Evolutionary conservation across 805 yeast species (phyloP).

Genomic region (Candida boleticola): DNA sequence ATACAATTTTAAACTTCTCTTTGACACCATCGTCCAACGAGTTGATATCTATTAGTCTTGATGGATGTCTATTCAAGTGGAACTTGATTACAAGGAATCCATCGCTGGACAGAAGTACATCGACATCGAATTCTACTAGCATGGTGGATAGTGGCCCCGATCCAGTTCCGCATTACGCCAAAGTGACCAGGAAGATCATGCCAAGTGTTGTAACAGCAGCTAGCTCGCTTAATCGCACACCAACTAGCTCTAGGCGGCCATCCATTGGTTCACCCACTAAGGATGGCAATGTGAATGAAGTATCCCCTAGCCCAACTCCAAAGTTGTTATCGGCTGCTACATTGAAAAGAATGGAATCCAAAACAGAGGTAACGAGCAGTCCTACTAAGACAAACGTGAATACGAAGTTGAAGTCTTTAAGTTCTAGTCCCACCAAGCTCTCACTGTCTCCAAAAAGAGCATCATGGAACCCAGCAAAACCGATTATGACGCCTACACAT

Average conservation of each 20-base stretch:
- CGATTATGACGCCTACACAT: neutral
- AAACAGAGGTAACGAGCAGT: conserved; percentile 11
- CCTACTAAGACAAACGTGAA: conserved; percentile 5
- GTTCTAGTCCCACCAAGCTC: conserved; percentile 2
- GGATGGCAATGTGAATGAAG: neutral
- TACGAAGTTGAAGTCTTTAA: neutral
- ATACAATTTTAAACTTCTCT: conserved; percentile 45
- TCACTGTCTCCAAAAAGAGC: neutral
- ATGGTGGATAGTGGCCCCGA: neutral
- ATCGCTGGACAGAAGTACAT: too few relatives aligned
- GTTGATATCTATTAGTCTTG: conserved; percentile 45
- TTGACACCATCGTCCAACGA: conserved; percentile 17
- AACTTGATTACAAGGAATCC: conserved; percentile 13
- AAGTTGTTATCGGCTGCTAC: conserved; percentile 28
- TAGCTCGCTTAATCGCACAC: conserved; percentile 8
- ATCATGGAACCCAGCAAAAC: neutral
- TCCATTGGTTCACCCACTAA: conserved; percentile 7
- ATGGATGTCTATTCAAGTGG: conserved; percentile 59
- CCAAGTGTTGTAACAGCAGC: conserved; percentile 13
- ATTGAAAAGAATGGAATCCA: conserved; percentile 31
- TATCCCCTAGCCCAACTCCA: conserved; percentile 18
- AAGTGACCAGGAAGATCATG: conserved; percentile 33
- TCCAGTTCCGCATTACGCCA: conserved; percentile 19
- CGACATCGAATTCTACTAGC: too few relatives aligned
- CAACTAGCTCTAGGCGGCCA: conserved; percentile 8